phyloP scores from a whole-genome alignment of 2,329 filamentous ascomycete genomes.

The Fusarium domesticum region DNA sequence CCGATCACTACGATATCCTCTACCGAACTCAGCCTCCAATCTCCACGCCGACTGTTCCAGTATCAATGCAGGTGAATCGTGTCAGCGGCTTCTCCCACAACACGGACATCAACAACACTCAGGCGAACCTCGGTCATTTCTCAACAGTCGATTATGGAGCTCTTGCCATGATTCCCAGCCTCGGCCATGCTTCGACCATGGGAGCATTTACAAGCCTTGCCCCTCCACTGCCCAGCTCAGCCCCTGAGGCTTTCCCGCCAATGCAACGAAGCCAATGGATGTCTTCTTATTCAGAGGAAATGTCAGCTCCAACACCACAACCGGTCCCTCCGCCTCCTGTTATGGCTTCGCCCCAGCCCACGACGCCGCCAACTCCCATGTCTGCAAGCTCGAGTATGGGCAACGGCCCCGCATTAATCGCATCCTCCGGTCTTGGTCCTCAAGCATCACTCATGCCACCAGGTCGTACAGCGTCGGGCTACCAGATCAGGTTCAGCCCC shows the following conservation, averaged over 20 bases:
- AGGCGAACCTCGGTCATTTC: constrained; percentile 40
- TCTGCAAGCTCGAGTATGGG: constrained; percentile 22
- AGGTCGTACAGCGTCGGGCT: constrained; percentile 20
- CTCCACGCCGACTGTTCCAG: constrained; percentile 26
- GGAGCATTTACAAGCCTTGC: constrained; percentile 36
- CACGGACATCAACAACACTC: constrained; percentile 42
- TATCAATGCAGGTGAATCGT: constrained; percentile 52
- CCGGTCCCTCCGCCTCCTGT: constrained; percentile 29
- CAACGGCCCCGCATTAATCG: constrained; percentile 18
- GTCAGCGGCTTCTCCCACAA: constrained; percentile 47
- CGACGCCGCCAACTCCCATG: constrained; percentile 34
- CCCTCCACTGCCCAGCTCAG: constrained; percentile 29
- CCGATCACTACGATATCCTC: constrained; percentile 89
- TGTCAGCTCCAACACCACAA: constrained; percentile 21
- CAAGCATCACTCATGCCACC: constrained; percentile 12
- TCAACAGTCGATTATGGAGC: constrained; percentile 42
- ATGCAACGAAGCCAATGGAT: constrained; percentile 40
- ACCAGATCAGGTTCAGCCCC: constrained; percentile 49
- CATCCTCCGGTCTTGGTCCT: constrained; percentile 15
- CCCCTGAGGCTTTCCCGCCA: constrained; percentile 33
- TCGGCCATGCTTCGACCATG: constrained; percentile 25
- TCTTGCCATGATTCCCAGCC: constrained; percentile 48
- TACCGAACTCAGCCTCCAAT: constrained; percentile 57
- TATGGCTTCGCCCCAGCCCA: constrained; percentile 31
- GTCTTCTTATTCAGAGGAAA: constrained; percentile 29